Percentiles rank a stretch among this genome's conserved stretches.
phyloP scores from a whole-genome alignment of 2,329 filamentous ascomycete species.

The Stagonosporopsis chrysanthemi region DNA sequence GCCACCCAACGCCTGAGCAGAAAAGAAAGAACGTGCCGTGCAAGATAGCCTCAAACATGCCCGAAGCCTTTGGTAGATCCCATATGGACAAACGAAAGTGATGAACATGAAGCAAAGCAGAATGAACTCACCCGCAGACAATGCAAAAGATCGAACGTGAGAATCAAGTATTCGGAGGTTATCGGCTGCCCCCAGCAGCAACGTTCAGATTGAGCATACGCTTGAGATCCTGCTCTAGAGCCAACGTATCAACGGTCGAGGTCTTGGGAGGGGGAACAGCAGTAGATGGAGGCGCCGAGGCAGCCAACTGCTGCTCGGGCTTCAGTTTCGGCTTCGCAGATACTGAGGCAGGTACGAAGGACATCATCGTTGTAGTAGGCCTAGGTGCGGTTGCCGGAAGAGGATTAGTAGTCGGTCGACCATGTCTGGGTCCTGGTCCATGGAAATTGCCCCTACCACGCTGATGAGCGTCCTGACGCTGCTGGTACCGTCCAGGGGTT shows the following conservation, averaged over 20 bases:
- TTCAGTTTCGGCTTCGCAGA: conserved; percentile 40
- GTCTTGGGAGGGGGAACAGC: conserved; percentile 26
- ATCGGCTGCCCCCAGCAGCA: conserved; percentile 34
- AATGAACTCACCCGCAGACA: conserved; percentile 27
- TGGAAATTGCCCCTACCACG: conserved; percentile 25
- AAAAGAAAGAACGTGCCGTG: conserved; percentile 27
- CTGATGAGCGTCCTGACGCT: conserved; percentile 35
- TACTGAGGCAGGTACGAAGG: conserved; percentile 49
- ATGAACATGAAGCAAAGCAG: conserved; percentile 27
- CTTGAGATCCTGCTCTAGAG: conserved; percentile 48
- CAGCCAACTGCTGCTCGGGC: conserved; percentile 28
- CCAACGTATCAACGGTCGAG: conserved; percentile 29
- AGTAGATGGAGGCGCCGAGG: conserved; percentile 27
- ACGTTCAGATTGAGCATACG: conserved; percentile 45
- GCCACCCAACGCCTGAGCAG: conserved; percentile 28
- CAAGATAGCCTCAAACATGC: conserved; percentile 22
- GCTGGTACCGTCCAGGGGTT: conserved; percentile 35
- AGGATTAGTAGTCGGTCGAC: conserved; percentile 22
- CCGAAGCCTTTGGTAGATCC: conserved; percentile 10
- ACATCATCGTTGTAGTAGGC: conserved; percentile 38
- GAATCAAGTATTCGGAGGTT: conserved; percentile 19
- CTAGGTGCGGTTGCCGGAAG: conserved; percentile 30
- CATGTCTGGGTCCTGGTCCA: conserved; percentile 17
- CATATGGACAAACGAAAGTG: conserved; percentile 32
- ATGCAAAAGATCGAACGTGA: conserved; percentile 34